Evolutionary conservation across 805 yeast species (phyloP), one percentile per base, ranked within the genome.

Genomic region (Metschnikowia anglica): DNA sequence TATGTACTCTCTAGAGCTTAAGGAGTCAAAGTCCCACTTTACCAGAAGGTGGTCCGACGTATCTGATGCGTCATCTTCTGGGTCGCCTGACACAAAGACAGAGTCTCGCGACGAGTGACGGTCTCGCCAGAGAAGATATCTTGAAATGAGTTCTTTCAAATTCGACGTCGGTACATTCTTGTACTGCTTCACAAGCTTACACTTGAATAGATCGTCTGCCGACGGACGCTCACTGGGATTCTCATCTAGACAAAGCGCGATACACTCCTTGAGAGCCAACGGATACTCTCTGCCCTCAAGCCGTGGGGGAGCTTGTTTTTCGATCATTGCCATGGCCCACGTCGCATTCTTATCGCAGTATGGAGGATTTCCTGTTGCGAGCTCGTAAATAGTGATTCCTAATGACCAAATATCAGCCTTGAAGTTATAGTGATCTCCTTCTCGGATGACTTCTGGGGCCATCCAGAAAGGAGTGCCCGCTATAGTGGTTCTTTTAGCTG

Each of bases 401-500:
- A 91, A 63, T 0, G 98, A 90, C 99, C 99, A 93, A 6, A 93
- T 87, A 63, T 93, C 99, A 0, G 96, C 99, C 64, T 84, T 90
- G 33, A 83, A 78, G 61, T 87, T 96, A 70, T 93, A 86, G 7
- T 83, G 76, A 12, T 84, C 85, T 30, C 95, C 95, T 62, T 91
- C 97, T 67, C 87, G 77, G 29, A 91, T 91, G 24, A 91, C 99
- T 62, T 91, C 99, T 0, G 99, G 99, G 0, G 99, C 97, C 99
- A 93, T 93, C 99, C 99, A 93, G 60, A 89, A 93, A 0, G 95
- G 95, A 0, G 95, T 86, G 6, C 95, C 95, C 0, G 96, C 98
- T 80, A 95, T 89, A 0, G 99, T 93, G 26, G 91, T 86, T 54
- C 99, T 74, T 60, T 89, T 88, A 34, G 83, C 62, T 15, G 81